A percentile compares a stretch with the other conserved stretches of the same genome.
Evolutionary conservation across 257 asterid genomes (phyloP).

Genomic region (Anisodus acutangulus): DNA sequence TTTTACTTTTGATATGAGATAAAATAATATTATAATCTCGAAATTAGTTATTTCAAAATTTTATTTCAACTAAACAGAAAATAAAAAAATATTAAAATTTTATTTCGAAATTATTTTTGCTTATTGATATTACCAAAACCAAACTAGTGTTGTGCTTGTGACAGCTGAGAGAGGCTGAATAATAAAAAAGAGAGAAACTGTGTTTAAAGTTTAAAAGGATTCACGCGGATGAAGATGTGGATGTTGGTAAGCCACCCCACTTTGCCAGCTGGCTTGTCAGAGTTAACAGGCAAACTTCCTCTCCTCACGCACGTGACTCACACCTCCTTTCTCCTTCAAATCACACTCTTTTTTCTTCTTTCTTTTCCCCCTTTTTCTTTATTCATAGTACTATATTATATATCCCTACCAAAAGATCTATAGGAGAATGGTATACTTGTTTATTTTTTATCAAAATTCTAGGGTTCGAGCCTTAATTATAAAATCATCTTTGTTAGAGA

Average conservation of each 20-base stretch:
- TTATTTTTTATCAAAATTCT: neutral
- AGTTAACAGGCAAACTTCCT: slow-evolving; percentile 40
- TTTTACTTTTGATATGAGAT: too few relatives aligned
- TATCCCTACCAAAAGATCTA: too few relatives aligned
- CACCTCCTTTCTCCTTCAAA: slow-evolving; percentile 22
- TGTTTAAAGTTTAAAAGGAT: slow-evolving; percentile 39
- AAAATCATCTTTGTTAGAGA: rapidly evolving
- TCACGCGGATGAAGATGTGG: slow-evolving; percentile 61
- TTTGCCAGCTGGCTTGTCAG: slow-evolving; percentile 65
- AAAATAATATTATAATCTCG: too few relatives aligned
- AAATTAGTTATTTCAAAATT: too few relatives aligned
- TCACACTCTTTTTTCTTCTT: neutral
- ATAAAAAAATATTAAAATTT: too few relatives aligned
- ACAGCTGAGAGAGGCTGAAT: neutral
- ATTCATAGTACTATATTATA: too few relatives aligned
- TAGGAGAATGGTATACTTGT: too few relatives aligned
- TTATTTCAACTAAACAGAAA: too few relatives aligned
- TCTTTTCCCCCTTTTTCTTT: too few relatives aligned
- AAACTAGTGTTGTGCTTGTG: neutral
- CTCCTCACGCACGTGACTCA: slow-evolving; percentile 50
- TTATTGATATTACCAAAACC: too few relatives aligned
- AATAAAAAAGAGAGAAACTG: neutral
- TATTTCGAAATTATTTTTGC: too few relatives aligned
- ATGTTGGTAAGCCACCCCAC: slow-evolving; percentile 53
- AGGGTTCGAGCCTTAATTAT: rapidly evolving